A percentile compares a stretch with the other conserved stretches of the same genome.
These are phyloP conservation scores for Colletotrichum sublineola DNA, from an alignment of 2,329 filamentous ascomycete species.

Conservation along the genomic window DNA sequence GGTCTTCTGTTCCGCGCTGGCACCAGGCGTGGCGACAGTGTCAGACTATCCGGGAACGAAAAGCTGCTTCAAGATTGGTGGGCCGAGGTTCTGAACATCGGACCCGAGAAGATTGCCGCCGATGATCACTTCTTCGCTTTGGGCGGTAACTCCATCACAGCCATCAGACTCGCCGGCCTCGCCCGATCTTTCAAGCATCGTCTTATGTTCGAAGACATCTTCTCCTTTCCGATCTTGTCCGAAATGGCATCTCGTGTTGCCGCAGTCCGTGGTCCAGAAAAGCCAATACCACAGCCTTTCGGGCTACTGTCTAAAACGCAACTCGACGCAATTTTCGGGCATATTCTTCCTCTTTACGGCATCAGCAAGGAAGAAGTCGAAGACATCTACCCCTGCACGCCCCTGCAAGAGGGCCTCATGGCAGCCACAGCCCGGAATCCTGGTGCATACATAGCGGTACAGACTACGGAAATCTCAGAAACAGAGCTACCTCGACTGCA, in stretches of 20 bases:
- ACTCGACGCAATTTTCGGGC: neutral
- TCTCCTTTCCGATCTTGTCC: constrained; percentile 6
- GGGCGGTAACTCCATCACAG: neutral
- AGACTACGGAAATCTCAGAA: constrained; percentile 45
- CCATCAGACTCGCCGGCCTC: neutral
- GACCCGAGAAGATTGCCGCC: neutral
- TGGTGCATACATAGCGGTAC: constrained; percentile 48
- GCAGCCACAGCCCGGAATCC: constrained; percentile 43
- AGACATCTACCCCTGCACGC: constrained; percentile 44
- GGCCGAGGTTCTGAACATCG: neutral
- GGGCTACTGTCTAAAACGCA: constrained; percentile 3
- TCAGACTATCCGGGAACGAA: neutral
- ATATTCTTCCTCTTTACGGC: constrained; percentile 21
- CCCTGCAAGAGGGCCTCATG: constrained; percentile 44
- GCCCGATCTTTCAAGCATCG: neutral
- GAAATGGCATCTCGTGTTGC: constrained; percentile 14
- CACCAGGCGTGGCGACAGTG: no score
- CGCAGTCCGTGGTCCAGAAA: neutral
- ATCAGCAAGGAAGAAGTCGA: constrained; percentile 33
- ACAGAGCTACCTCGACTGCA: constrained; percentile 46
- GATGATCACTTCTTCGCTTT: neutral
- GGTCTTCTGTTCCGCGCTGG: neutral
- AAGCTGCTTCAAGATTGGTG: neutral
- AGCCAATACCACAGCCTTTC: constrained; percentile 3
- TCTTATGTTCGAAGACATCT: constrained; percentile 21